Base-by-base conservation (phyloP, 2,329 filamentous ascomycete species). In the Xylariomycetidae sp. region DNA sequence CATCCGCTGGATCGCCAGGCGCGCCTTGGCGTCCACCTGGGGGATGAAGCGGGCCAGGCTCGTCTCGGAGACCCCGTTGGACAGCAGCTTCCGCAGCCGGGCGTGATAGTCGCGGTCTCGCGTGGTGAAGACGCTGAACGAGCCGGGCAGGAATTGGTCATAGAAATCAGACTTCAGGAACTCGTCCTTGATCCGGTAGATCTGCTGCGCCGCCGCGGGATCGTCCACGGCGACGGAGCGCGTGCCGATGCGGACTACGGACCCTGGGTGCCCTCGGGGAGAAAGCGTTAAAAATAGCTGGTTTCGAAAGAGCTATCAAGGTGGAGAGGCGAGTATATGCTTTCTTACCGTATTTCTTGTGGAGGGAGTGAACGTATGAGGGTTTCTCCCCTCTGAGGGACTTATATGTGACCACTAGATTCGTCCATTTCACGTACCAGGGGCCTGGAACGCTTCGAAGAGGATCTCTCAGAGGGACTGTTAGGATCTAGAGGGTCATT, bases 1-100 rank as follows among this genome's bases (percentile, higher is more conserved):
- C n/a, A 75, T 73, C 20, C 56, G 56, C 3, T 56, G 22, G 1
- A 76, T 57, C 1, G 66, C 54, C 6, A 69, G 46, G 0, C 55
- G 44, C 1, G 64, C 55, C n/a, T 59, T 62, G 2, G 38, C 38
- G 3, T 56, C 39, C 13, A 74, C 54, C 22, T 58, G 34, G 0
- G 47, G 44, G 14, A 61, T 48, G 25, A 56, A 48, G 2, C 27
- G 9, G 27, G 58, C 54, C 19, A 69, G 46, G 1, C 56, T 55
- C 0, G 50, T 51, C 25, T 61, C 61, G 14, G 58, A 63, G 40
- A 64, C 52, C 5, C 62, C 51, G 2, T 53, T 41, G 5, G 66
- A 62, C 4, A 73, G 50, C 2, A 72, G 50, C 34, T 57, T 54
- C 11, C 67, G 59, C 18, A 58, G 54, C 2, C 48, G 49, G 6